Conservation (phyloP, 2,329 filamentous ascomycete genomes). For the Xylariaceae sp. region DNA sequence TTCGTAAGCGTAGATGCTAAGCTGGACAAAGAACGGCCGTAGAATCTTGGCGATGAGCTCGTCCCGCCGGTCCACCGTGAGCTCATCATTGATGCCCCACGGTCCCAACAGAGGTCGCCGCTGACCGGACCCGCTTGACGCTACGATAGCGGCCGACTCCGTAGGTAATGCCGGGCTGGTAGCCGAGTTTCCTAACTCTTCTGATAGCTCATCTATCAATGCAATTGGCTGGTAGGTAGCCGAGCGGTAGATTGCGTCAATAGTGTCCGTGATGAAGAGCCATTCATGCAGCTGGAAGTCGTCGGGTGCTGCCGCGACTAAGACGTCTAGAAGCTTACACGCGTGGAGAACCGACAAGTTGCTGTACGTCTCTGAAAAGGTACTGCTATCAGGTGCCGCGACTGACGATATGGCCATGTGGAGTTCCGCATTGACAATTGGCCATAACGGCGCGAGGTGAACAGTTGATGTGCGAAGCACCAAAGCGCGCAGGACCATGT, state of each 20-base stretch:
- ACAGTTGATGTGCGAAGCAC: slow-evolving; percentile 72
- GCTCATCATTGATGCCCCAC: slow-evolving; percentile 51
- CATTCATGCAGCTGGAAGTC: slow-evolving; percentile 98
- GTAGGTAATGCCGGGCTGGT: slow-evolving; percentile 31
- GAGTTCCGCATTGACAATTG: slow-evolving; percentile 79
- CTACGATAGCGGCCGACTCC: slow-evolving; percentile 31
- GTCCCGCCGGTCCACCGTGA: slow-evolving; percentile 55
- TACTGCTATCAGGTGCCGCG: slow-evolving; percentile 58
- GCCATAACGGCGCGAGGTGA: slow-evolving; percentile 83
- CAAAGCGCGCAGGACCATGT: slow-evolving; percentile 79
- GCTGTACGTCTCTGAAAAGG: slow-evolving; percentile 66
- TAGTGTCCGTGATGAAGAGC: slow-evolving; percentile 95
- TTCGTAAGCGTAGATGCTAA: slow-evolving; percentile 93
- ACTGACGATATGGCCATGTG: slow-evolving; percentile 74
- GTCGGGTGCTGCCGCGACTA: slow-evolving; percentile 83
- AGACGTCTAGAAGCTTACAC: slow-evolving; percentile 84
- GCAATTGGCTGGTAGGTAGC: slow-evolving; percentile 63
- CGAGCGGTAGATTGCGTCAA: slow-evolving; percentile 87
- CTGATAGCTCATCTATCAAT: slow-evolving; percentile 78
- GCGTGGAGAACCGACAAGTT: slow-evolving; percentile 77
- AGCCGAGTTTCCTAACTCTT: slow-evolving; percentile 56
- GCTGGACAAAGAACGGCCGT: slow-evolving; percentile 80
- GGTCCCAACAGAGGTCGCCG: slow-evolving; percentile 47
- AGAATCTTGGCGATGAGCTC: slow-evolving; percentile 72
- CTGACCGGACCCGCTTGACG: slow-evolving; percentile 29